Evolutionary conservation across 2,329 filamentous ascomycete species (phyloP).

Genomic region (Torrubiella hemipterigena): DNA sequence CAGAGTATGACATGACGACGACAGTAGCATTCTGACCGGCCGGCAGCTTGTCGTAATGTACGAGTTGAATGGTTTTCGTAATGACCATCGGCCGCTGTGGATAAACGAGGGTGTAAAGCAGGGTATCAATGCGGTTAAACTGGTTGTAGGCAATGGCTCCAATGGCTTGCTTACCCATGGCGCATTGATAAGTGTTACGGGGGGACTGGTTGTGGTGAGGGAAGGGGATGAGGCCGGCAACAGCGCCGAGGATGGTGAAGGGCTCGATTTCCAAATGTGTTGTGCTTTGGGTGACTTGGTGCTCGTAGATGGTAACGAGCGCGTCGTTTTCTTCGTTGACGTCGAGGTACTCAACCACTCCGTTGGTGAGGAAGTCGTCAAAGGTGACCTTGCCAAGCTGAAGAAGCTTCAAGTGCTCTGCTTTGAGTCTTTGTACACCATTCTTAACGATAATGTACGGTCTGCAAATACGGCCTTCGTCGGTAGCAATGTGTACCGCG

Average conservation of each 20-base stretch:
- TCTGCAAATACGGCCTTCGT: slow-evolving; percentile 92
- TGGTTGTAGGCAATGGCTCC: slow-evolving; percentile 97
- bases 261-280: slow-evolving; percentile 97
- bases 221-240: slow-evolving; percentile 92
- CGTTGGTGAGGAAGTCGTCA: slow-evolving; percentile 83
- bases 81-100: slow-evolving; percentile 97
- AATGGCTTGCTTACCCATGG: slow-evolving; percentile 99
- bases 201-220: slow-evolving; percentile 98
- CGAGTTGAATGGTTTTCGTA: slow-evolving; percentile 89
- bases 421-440: slow-evolving; percentile 66
- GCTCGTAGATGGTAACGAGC: slow-evolving; percentile 81
- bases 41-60: slow-evolving; percentile 93
- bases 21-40: slow-evolving; percentile 96
- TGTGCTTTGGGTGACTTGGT: slow-evolving; percentile 68
- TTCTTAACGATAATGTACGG: slow-evolving; percentile 94
- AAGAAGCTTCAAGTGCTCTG: slow-evolving; percentile 66
- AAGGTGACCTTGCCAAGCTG: slow-evolving; percentile 79
- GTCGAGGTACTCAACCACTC: slow-evolving; percentile 91
- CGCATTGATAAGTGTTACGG: slow-evolving; percentile 96
- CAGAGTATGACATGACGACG: slow-evolving; percentile 98
- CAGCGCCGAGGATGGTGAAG: slow-evolving; percentile 90
- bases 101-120: slow-evolving; percentile 94
- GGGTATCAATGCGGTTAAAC: slow-evolving; percentile 89
- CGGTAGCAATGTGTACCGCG: slow-evolving; percentile 89
- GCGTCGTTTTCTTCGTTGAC: slow-evolving; percentile 98